These are phyloP conservation scores for Suillus discolor DNA, from an alignment of 768 basidiomycete genomes.

Conservation along the genomic window DNA sequence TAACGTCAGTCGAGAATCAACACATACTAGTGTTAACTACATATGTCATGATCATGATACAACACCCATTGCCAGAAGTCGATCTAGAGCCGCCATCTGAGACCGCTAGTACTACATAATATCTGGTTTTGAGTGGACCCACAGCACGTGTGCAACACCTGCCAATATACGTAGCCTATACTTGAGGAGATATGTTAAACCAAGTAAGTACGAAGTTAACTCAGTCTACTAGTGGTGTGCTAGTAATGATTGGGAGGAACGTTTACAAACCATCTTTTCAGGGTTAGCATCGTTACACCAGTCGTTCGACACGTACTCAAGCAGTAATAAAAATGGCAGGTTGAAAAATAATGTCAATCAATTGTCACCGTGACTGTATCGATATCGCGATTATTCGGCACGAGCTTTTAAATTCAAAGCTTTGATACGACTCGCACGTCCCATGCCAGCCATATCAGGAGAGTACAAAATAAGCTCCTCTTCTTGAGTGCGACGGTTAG, in stretches of 20 bases:
- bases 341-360: not conserved
- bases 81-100: no score
- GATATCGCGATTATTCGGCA: not conserved
- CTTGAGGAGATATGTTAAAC: not conserved
- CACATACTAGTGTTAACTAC: no score
- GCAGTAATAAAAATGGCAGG: not conserved
- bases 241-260: slow-evolving; percentile 9
- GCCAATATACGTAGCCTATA: no score
- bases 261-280: not conserved
- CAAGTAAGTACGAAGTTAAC: not conserved
- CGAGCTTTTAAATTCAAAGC: not conserved
- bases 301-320: not conserved
- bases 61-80: no score
- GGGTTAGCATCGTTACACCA: not conserved
- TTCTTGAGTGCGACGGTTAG: not conserved
- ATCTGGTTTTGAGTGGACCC: no score
- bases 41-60: no score
- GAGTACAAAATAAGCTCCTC: not conserved
- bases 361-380: not conserved
- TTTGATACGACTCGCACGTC: not conserved
- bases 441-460: not conserved
- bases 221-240: not conserved
- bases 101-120: no score
- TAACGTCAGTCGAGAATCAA: no score
- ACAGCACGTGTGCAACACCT: no score